Conservation (phyloP, 495 filamentous ascomycete genomes). For the Cercophora newfieldiana region DNA sequence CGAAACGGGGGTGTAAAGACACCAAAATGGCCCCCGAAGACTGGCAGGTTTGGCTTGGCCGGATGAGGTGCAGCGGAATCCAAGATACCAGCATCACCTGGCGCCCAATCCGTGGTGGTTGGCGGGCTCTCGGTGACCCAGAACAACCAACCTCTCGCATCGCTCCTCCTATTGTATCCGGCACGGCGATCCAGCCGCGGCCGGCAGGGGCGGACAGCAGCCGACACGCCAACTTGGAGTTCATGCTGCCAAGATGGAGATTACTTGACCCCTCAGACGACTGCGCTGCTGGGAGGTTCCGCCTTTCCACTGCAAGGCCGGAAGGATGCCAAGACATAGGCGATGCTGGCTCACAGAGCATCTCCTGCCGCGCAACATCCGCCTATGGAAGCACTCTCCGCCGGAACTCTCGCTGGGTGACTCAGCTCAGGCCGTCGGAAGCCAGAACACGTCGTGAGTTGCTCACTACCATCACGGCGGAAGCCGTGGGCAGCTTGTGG, state of each 20-base stretch:
- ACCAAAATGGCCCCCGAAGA: not conserved
- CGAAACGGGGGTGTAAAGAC: not conserved
- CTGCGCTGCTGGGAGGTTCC: not conserved
- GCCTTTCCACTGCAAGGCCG: not conserved
- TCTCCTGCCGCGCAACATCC: not conserved
- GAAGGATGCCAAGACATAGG: not conserved
- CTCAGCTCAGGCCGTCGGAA: not conserved
- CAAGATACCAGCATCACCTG: not conserved
- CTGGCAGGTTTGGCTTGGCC: not conserved
- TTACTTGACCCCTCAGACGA: not conserved
- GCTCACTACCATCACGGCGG: not conserved
- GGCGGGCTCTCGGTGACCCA: not conserved
- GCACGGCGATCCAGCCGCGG: not conserved
- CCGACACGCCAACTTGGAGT: not conserved
- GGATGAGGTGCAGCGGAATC: not conserved
- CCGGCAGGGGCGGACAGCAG: not conserved
- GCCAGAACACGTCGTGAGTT: not conserved
- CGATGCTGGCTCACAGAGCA: not conserved
- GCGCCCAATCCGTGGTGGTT: not conserved
- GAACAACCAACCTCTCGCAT: not conserved
- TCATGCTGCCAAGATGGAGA: conserved; percentile 10
- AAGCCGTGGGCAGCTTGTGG: not conserved
- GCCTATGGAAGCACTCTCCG: not conserved
- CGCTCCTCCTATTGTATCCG: not conserved
- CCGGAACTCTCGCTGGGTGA: not conserved